Evolutionary conservation across 2,329 filamentous ascomycete species (phyloP).

Genomic region (Colletotrichum cuscutae): DNA sequence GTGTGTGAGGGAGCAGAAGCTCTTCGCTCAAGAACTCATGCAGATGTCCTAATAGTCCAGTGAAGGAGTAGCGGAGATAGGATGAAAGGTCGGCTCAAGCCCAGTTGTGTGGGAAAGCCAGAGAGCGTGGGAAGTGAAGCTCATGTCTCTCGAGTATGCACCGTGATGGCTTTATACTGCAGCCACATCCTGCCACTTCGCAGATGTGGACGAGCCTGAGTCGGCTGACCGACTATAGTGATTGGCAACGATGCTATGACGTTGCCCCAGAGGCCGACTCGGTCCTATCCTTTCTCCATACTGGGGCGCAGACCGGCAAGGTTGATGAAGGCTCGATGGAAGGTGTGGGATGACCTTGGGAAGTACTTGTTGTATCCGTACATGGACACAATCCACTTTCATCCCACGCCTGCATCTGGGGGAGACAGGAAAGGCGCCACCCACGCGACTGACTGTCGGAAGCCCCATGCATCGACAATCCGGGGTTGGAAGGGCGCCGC

Average conservation of each 20-base stretch:
- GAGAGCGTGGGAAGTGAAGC: not conserved
- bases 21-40: conserved; percentile 1
- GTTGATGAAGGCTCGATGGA: not conserved
- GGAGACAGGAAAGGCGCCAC: conserved; percentile 17
- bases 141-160: not conserved
- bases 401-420: not conserved
- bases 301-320: conserved; percentile 27
- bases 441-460: conserved; percentile 7
- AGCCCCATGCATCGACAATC: conserved; percentile 16
- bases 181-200: conserved; percentile 5
- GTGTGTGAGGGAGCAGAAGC: not conserved
- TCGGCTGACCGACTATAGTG: conserved; percentile 13
- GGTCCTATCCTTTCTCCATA: conserved; percentile 24
- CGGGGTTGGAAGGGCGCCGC: conserved; percentile 3
- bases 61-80: not conserved
- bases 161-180: conserved; percentile 29
- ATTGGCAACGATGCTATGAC: conserved; percentile 25
- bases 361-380: conserved; percentile 1
- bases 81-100: not conserved
- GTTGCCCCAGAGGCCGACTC: conserved; percentile 28
- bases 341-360: conserved; percentile 14
- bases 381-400: conserved; percentile 3
- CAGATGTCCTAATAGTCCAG: not conserved
- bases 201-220: not conserved
- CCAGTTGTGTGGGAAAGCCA: not conserved